A percentile compares a stretch with the other conserved stretches of the same genome.
Evolutionary conservation across 371 early-diverging fungal species (phyloP).

Genomic region (Actinomucor elegans): DNA sequence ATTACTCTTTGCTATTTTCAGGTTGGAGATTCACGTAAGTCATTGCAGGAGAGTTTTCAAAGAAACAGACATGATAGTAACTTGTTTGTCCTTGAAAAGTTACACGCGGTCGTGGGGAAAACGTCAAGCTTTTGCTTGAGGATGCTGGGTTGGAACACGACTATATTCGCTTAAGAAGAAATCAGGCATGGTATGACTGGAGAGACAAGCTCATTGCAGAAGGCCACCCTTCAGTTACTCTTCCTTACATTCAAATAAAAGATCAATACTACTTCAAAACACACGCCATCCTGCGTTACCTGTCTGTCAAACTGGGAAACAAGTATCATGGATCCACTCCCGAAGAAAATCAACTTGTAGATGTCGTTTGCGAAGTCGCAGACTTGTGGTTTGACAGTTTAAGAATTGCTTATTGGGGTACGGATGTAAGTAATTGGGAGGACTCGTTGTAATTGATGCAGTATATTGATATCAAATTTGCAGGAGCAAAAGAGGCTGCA

Average conservation of each 20-base stretch:
- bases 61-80: not conserved
- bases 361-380: slow-evolving; percentile 9
- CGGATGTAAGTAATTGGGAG: slow-evolving; percentile 9
- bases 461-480: too few relatives aligned
- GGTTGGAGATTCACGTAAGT: slow-evolving; percentile 4
- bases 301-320: slow-evolving; percentile 18
- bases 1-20: slow-evolving; percentile 9
- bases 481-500: not conserved
- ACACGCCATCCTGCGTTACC: slow-evolving; percentile 24
- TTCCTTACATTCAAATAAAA: slow-evolving; percentile 23
- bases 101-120: slow-evolving; percentile 21
- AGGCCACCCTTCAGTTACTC: slow-evolving; percentile 7
- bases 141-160: slow-evolving; percentile 26
- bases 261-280: slow-evolving; percentile 14
- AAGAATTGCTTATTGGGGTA: not conserved
- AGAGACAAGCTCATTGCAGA: slow-evolving; percentile 9
- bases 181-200: not conserved
- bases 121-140: slow-evolving; percentile 19
- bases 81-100: not conserved
- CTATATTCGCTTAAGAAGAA: slow-evolving; percentile 12
- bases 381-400: slow-evolving; percentile 4
- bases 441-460: too few relatives aligned
- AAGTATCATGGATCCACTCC: slow-evolving; percentile 26
- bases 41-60: too few relatives aligned
- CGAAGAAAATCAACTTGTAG: slow-evolving; percentile 21